Base-by-base conservation (phyloP, 208 protist species). In the Acanthamoeba sp. region DNA sequence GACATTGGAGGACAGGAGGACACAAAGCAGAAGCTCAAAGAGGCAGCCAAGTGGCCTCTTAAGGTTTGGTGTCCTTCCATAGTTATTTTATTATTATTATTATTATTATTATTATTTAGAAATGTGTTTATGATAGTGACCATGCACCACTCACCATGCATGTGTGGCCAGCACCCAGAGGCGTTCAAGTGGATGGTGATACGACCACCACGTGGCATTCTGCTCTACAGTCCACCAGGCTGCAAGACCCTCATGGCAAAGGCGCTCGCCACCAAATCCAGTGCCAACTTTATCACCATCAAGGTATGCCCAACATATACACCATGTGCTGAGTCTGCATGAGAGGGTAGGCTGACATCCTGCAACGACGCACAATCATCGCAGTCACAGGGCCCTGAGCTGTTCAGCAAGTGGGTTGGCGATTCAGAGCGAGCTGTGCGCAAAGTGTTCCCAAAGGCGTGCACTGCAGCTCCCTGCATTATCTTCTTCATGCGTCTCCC, bases 1-100 rank as follows among this genome's bases (percentile, higher is more conserved):
- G 98, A 99, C 95, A 99, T 99, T 89, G 98, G 99, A 71, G 99
- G 99, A 12, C 98, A 99, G 94, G 96, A 97, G 40, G 96, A 97
- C 50, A 98, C 98, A n/a, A 99, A 99, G 93, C 95, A 97, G 87
- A 96, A 95, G 16, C 95, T 99, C 34, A 96, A 97, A 62, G 98
- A 99, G 42, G 98, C 98, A 0, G 97, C 99, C 27, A 96, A 97
- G 62, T 98, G 96, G 96, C 97, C 97, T 7, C 45, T 98, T 9
- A 97, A 94, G 69, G 69, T 94, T 89, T 27, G 32, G n/a, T n/a
- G 14, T 82, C 29, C 34, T 73, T 76, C 62, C 32, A 87, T 16
- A 92, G 1, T 95, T 94, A 27, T 52, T 52, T 12, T 50, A 12
- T 3, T 50, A 12, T 50, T 3, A 14, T n/a, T n/a, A n/a, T n/a